A percentile compares a stretch with the other conserved stretches of the same genome.
phyloP scores from a whole-genome alignment of 352 stramenopile species.

The Phytophthora agathidicida region DNA sequence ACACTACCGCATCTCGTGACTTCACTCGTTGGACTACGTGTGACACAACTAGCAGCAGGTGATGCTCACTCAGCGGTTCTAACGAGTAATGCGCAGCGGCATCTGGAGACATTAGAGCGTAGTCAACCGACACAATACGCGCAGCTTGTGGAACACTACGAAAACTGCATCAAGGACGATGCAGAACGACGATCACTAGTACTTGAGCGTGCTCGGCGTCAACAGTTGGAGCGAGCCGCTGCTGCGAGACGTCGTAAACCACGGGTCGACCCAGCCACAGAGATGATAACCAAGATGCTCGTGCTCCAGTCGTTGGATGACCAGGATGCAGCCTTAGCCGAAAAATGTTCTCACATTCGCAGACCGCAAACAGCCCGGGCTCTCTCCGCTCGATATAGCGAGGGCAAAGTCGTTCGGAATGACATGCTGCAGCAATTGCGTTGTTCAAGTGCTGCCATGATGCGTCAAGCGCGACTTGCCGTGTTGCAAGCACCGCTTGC shows the following conservation, averaged over 20 bases:
- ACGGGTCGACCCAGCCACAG: conserved; percentile 33
- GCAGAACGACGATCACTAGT: conserved; percentile 33
- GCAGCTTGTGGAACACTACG: conserved; percentile 45
- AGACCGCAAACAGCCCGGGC: conserved; percentile 24
- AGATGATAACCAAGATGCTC: conserved; percentile 28
- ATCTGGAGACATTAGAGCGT: conserved; percentile 52
- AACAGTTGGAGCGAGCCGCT: conserved; percentile 31
- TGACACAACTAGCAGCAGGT: conserved; percentile 57
- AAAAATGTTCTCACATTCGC: not conserved
- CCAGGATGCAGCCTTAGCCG: conserved; percentile 23
- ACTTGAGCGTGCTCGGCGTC: conserved; percentile 33
- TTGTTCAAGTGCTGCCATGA: conserved; percentile 53
- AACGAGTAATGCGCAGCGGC: conserved; percentile 37
- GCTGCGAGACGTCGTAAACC: conserved; percentile 45
- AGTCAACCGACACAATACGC: conserved; percentile 55
- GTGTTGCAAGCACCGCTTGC: conserved; percentile 36
- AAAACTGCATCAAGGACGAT: conserved; percentile 49
- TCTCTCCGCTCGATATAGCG: not conserved
- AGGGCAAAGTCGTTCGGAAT: too few relatives aligned
- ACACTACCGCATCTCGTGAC: conserved; percentile 71
- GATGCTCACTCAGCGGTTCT: conserved; percentile 63
- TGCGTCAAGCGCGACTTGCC: conserved; percentile 51
- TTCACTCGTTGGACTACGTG: conserved; percentile 60
- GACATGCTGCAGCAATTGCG: conserved; percentile 22
- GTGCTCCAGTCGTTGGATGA: conserved; percentile 36